Evolutionary conservation across 2,329 filamentous ascomycete species (phyloP), one percentile per base, ranked within the genome.

Genomic region (Aspergillus neotritici): DNA sequence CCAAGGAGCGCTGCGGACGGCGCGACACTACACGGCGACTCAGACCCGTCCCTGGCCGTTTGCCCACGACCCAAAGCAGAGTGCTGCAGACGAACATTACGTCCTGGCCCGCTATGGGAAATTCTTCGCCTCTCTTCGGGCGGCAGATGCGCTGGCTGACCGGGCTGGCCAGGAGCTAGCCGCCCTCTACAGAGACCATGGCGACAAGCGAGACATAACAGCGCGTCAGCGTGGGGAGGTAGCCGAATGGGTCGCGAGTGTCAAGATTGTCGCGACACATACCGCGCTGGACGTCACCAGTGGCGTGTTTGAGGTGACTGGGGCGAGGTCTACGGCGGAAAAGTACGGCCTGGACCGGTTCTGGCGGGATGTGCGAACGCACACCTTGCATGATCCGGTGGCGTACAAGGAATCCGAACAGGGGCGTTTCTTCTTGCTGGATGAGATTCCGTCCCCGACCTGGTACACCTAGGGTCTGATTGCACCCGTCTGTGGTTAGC

Each of bases 361-460:
- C 61, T 84, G 79, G 79, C 70, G 81, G 35, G 80, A 85, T 54
- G 66, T 84, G n/a, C 63, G 82, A 4, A 83, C 80, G 4, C 82
- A 85, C 62, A 77, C 74, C 1, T 59, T 85, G 53, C 81, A 84
- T 62, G 82, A 84, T 59, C 81, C 80, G 0, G 79, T 84, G 21
- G 77, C 80, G 16, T 84, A 83, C 54, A 84, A 84, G 70, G 80
- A 82, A 44, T 63, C 76, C 3, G 80, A 84, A 61, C 53, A 83
- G 40, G 80, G 80, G 0, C 63, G 76, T 15, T 84, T 72, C 55
- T 67, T 74, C 31, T 54, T 84, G 42, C 53, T 83, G 38, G 71
- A 69, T 11, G 77, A 83, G 64, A 55, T 75, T 9, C 79, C 80
- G 1, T 71, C 75, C 60, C 72, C 77, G 11, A 79, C 75, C 4